phyloP scores from a whole-genome alignment of 805 yeast genomes.

The Schizosaccharomyces osmophilus region DNA sequence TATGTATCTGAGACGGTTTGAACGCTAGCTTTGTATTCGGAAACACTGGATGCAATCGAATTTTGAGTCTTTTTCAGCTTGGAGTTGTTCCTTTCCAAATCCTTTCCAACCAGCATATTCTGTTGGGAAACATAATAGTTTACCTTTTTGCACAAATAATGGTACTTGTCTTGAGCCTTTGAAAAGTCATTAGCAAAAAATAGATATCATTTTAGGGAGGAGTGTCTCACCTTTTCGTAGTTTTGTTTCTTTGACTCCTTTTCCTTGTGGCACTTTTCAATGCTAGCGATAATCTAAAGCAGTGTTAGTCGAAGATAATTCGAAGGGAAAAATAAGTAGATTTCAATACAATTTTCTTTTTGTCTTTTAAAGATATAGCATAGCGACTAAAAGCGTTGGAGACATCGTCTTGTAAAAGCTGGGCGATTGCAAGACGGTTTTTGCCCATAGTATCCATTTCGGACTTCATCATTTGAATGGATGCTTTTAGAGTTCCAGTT shows the following conservation, averaged over 20 bases:
- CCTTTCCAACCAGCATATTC: conserved; percentile 49
- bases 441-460: conserved; percentile 40
- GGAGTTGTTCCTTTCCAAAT: conserved; percentile 33
- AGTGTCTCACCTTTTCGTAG: not conserved
- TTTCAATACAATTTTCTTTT: not conserved
- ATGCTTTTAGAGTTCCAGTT: conserved; percentile 31
- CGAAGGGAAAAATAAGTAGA: not conserved
- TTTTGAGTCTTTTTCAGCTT: conserved; percentile 28
- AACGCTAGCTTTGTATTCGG: conserved; percentile 34
- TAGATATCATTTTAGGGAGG: not conserved
- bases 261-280: conserved; percentile 27
- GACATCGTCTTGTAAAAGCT: conserved; percentile 26
- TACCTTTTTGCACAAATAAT: conserved; percentile 31
- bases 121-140: conserved; percentile 37
- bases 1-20: conserved; percentile 29
- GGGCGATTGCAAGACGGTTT: conserved; percentile 28
- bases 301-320: not conserved
- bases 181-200: not conserved
- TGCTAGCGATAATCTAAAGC: conserved; percentile 14
- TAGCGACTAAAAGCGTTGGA: conserved; percentile 23
- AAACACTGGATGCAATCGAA: conserved; percentile 13
- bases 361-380: not conserved
- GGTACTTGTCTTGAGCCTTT: conserved; percentile 22
- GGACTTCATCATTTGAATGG: conserved; percentile 31
- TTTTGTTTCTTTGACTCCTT: conserved; percentile 16